Conservation (phyloP, 2,329 filamentous ascomycete species). For the Aschersonia sp. region DNA sequence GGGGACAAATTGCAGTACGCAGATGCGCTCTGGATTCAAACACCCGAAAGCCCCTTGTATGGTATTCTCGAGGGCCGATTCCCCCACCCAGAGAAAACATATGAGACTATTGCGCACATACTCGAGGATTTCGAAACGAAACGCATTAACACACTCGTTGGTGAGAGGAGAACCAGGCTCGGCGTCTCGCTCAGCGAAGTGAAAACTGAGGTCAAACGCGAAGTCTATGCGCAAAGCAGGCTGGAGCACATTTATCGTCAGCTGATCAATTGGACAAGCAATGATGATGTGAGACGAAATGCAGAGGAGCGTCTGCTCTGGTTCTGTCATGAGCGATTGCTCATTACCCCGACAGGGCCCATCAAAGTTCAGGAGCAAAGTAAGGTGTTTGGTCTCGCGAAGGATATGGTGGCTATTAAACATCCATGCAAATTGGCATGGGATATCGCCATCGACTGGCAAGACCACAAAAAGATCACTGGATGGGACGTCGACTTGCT, state of each 20-base stretch:
- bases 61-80: conserved; percentile 70
- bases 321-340: conserved; percentile 64
- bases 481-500: conserved; percentile 69
- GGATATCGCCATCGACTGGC: conserved; percentile 84
- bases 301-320: conserved; percentile 86
- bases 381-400: conserved; percentile 62
- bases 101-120: conserved; percentile 69
- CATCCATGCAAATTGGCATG: conserved; percentile 83
- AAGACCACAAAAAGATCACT: conserved; percentile 59
- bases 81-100: conserved; percentile 65
- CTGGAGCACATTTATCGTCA: conserved; percentile 71
- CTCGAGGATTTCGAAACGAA: conserved; percentile 78
- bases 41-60: conserved; percentile 75
- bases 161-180: conserved; percentile 73
- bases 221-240: conserved; percentile 62
- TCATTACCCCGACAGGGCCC: conserved; percentile 47
- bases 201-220: conserved; percentile 72
- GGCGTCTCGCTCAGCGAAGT: conserved; percentile 76
- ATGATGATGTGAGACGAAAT: conserved; percentile 69
- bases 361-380: conserved; percentile 58
- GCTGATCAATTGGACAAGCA: conserved; percentile 78
- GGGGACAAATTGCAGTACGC: conserved; percentile 64
- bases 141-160: conserved; percentile 79
- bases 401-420: conserved; percentile 92
- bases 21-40: conserved; percentile 57